Evolutionary conservation across 2,329 filamentous ascomycete genomes (phyloP), one percentile per base, ranked within the genome.

Genomic region (Penicillium psychrosexuale): DNA sequence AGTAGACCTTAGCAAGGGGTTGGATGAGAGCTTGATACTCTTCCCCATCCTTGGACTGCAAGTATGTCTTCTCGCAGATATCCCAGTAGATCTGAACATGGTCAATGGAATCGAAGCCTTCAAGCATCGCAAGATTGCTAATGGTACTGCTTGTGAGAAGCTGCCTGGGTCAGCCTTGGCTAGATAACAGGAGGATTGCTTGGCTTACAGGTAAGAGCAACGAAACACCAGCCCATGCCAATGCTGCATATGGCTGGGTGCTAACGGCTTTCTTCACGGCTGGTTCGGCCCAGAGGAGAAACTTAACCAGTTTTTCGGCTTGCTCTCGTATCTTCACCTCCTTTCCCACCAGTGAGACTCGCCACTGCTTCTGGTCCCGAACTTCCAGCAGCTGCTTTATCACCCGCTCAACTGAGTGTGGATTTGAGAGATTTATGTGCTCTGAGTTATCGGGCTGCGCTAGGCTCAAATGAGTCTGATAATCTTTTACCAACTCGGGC

Each of bases 1-100:
- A 62, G 47, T 66, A 67, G 30, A 67, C 59, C n/a, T 57, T 47
- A 6, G 50, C 39, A 12, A 63, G 31, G 11, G 56, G 19, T 5
- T 46, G 38, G 3, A 43, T 47, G n/a, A 57, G 42, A 17, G 12
- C 31, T 44, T 37, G 34, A 28, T 36, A 46, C 33, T 46, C 27
- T 22, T 37, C 33, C 24, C 17, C 9, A 17, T 51, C n/a, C 38
- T 44, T 6, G 12, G 38, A 22, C 13, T 17, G 22, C 8, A 46
- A 30, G 24, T 46, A 46, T 3, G 8, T 46, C 17, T 46, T 22
- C 13, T 46, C 43, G 43, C 30, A 33, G 17, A 46, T 34, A 13
- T 34, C 5, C 43, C 43, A 46, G 30, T 34, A 34, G 8, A 34
- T 15, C 8, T 22, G 30, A 31, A 34, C 12, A 34, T 34, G 6